These are phyloP conservation scores for Geosiphon pyriformis DNA, from an alignment of 192 early-diverging fungal species.

Conservation along the genomic window DNA sequence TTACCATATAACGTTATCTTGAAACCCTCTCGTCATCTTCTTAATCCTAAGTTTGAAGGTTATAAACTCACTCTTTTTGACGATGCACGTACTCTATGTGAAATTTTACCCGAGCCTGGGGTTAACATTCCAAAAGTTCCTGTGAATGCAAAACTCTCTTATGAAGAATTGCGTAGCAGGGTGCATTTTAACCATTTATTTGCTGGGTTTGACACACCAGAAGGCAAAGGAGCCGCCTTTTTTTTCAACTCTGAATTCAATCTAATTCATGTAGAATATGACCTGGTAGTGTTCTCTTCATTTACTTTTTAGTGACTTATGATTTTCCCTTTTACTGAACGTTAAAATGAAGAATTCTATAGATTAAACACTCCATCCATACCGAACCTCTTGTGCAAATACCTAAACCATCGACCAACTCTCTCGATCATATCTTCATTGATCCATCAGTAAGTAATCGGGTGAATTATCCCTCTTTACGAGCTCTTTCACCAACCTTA, in stretches of 20 bases:
- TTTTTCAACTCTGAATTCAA: conserved; percentile 36
- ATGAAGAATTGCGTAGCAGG: conserved; percentile 56
- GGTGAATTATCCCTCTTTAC: conserved; percentile 30
- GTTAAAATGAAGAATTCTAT: too few species aligned
- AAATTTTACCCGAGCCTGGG: conserved; percentile 30
- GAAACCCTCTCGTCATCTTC: too few species aligned
- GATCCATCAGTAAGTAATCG: background rate
- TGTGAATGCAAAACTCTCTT: conserved; percentile 48
- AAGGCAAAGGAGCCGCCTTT: conserved; percentile 22
- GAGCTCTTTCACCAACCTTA: conserved; percentile 22
- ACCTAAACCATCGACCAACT: background rate
- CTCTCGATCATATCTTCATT: background rate
- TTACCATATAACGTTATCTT: too few species aligned
- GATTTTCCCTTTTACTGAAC: too few species aligned
- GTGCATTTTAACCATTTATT: conserved; percentile 64
- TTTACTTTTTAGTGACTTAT: background rate
- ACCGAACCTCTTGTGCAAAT: conserved; percentile 8
- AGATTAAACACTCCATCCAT: background rate
- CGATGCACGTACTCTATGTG: conserved; percentile 24
- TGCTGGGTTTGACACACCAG: conserved; percentile 33
- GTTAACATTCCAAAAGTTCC: conserved; percentile 36
- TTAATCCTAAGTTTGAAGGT: conserved; percentile 66
- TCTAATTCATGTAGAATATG: conserved; percentile 32
- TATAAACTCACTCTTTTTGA: conserved; percentile 62
- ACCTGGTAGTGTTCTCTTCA: conserved; percentile 29